Conservation (phyloP, 2,329 filamentous ascomycete genomes). For the Sporothrix variecibatus region DNA sequence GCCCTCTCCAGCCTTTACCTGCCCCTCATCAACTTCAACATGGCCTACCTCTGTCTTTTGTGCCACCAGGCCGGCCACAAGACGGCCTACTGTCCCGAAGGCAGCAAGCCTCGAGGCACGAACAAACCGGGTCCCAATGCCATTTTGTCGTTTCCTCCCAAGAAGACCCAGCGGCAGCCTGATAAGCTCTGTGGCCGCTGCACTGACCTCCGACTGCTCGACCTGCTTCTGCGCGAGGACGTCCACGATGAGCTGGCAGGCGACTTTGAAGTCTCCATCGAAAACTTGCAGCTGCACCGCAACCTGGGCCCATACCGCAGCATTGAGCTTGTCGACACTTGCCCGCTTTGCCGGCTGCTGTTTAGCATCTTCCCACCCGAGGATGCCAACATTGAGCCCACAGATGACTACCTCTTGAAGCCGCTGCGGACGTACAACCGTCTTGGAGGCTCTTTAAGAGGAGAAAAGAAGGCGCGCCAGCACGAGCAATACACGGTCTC, state of each 20-base stretch:
- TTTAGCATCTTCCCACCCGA: constrained; percentile 18
- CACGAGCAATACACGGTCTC: constrained; percentile 4
- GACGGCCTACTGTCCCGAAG: constrained; percentile 13
- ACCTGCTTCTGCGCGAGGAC: constrained; percentile 15
- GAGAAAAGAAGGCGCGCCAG: neutral
- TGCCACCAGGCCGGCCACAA: constrained; percentile 22
- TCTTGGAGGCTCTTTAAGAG: neutral
- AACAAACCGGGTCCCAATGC: neutral
- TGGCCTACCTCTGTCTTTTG: constrained; percentile 18
- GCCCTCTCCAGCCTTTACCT: too few species aligned
- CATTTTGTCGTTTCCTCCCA: neutral
- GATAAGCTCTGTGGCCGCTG: constrained; percentile 8
- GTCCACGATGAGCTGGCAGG: neutral
- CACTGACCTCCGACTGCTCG: neutral
- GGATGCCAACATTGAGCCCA: neutral
- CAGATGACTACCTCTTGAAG: constrained; percentile 7
- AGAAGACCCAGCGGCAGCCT: neutral
- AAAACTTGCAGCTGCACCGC: neutral
- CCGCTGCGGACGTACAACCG: constrained; percentile 18
- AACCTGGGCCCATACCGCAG: neutral
- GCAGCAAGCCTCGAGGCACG: neutral
- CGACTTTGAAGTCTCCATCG: neutral
- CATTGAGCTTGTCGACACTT: constrained; percentile 17
- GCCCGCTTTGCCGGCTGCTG: constrained; percentile 23
- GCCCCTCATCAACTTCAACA: neutral